Percentiles rank a stretch among this genome's conserved stretches.
These are phyloP conservation scores for Fusarium duplospermum DNA, from an alignment of 2,329 filamentous ascomycete species.

Conservation along the genomic window DNA sequence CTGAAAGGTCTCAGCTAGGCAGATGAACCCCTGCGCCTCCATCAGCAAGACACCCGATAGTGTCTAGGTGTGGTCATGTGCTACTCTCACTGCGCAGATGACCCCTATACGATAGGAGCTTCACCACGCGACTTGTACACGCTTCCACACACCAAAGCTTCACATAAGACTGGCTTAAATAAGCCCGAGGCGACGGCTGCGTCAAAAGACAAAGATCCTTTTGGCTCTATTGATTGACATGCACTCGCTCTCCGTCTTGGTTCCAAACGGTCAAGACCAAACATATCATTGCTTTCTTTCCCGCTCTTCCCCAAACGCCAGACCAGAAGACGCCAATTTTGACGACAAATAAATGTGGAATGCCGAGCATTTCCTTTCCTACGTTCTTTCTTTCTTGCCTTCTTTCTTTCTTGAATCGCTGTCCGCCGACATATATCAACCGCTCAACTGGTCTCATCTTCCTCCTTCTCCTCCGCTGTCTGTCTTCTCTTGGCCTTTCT, in stretches of 20 bases:
- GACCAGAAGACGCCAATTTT: conserved; percentile 45
- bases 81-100: conserved; percentile 27
- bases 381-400: conserved; percentile 11
- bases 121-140: conserved; percentile 35
- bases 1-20: conserved; percentile 28
- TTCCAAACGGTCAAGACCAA: conserved; percentile 40
- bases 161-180: background rate
- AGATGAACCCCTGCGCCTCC: conserved; percentile 39
- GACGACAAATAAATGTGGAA: conserved; percentile 34
- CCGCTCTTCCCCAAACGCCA: conserved; percentile 49
- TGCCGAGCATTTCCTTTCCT: conserved; percentile 31
- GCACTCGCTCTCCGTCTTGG: conserved; percentile 38
- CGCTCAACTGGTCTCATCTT: conserved; percentile 2
- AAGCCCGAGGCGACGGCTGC: background rate
- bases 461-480: background rate
- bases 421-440: background rate
- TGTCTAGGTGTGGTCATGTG: conserved; percentile 40
- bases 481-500: conserved; percentile 1
- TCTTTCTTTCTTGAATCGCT: conserved; percentile 11
- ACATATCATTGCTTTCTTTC: conserved; percentile 48
- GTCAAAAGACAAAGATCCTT: conserved; percentile 2
- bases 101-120: conserved; percentile 22
- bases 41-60: conserved; percentile 21
- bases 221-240: conserved; percentile 42
- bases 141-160: background rate